Evolutionary conservation across 2,329 filamentous ascomycete species (phyloP).

Genomic region (Bipolaris sorokiniana): DNA sequence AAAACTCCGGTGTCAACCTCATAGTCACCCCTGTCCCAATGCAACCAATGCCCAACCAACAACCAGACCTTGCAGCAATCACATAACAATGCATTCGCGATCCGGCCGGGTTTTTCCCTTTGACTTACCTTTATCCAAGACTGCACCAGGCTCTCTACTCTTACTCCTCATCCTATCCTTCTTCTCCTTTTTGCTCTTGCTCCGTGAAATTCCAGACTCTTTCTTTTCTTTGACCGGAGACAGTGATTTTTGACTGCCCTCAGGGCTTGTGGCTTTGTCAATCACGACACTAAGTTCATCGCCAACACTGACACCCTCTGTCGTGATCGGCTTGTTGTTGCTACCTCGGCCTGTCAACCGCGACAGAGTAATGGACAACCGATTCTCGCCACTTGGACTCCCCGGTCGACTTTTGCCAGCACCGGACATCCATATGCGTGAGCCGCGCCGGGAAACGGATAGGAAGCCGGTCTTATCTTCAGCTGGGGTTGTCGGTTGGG

Average conservation of each 20-base stretch:
- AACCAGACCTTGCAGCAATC: conserved; percentile 18
- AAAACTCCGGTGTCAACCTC: conserved; percentile 9
- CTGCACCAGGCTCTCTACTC: conserved; percentile 49
- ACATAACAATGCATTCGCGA: conserved; percentile 55
- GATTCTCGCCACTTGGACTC: conserved; percentile 49
- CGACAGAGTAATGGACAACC: conserved; percentile 52
- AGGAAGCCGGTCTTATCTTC: conserved; percentile 48
- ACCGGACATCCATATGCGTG: conserved; percentile 41
- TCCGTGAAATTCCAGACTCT: conserved; percentile 28
- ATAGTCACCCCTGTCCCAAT: conserved; percentile 3
- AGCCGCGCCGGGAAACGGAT: conserved; percentile 42
- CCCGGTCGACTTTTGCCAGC: conserved; percentile 50
- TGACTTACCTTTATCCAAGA: conserved; percentile 33
- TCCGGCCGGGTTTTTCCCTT: conserved; percentile 48
- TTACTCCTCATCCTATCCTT: conserved; percentile 47
- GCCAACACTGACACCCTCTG: conserved; percentile 18
- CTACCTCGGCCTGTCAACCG: conserved; percentile 51
- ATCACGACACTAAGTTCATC: conserved; percentile 42
- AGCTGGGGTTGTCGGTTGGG: conserved; percentile 53
- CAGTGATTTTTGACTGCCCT: conserved; percentile 20
- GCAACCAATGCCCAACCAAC: conserved; percentile 3
- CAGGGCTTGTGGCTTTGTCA: conserved; percentile 24
- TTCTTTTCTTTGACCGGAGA: conserved; percentile 34
- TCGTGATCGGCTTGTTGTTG: conserved; percentile 48
- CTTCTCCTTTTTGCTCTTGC: conserved; percentile 43